These are phyloP conservation scores for Penicillium longicatenatum DNA, from an alignment of 495 filamentous ascomycete species.

Conservation along the genomic window DNA sequence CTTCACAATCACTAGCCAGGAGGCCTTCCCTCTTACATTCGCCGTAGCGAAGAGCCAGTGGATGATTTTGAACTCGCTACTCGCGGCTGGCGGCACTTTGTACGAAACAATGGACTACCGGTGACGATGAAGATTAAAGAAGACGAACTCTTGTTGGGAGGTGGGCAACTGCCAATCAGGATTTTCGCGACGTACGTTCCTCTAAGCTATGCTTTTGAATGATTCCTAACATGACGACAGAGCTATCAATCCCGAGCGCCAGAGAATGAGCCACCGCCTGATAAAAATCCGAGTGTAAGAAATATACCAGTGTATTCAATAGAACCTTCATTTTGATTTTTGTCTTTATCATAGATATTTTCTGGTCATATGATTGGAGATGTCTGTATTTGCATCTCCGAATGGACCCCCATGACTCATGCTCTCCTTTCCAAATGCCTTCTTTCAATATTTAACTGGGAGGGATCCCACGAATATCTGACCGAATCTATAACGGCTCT, in stretches of 20 bases:
- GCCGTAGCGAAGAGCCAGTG: slow-evolving; percentile 14
- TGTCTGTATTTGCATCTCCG: slow-evolving; percentile 11
- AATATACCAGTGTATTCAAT: background rate
- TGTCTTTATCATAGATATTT: background rate
- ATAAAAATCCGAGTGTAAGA: slow-evolving; percentile 5
- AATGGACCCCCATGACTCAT: slow-evolving; percentile 7
- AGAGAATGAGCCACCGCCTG: slow-evolving; percentile 12
- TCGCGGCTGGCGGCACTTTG: slow-evolving; percentile 17
- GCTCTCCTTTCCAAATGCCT: slow-evolving; percentile 11
- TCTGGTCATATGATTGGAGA: background rate
- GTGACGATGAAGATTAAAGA: slow-evolving; percentile 11
- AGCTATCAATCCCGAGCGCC: slow-evolving; percentile 19
- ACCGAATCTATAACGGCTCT: background rate
- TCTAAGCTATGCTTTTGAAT: background rate
- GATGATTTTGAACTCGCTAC: slow-evolving; percentile 8
- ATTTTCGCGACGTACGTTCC: slow-evolving; percentile 13
- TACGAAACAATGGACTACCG: slow-evolving; percentile 13
- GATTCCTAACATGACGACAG: slow-evolving; percentile 6
- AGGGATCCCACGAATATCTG: slow-evolving; percentile 4
- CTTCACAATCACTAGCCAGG: background rate
- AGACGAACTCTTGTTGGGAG: slow-evolving; percentile 11
- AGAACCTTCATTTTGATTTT: background rate
- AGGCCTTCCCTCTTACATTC: slow-evolving; percentile 8
- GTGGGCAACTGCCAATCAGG: slow-evolving; percentile 18
- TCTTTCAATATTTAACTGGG: slow-evolving; percentile 8